Conservation (phyloP, 192 early-diverging fungal genomes). For the Podila horticola region DNA sequence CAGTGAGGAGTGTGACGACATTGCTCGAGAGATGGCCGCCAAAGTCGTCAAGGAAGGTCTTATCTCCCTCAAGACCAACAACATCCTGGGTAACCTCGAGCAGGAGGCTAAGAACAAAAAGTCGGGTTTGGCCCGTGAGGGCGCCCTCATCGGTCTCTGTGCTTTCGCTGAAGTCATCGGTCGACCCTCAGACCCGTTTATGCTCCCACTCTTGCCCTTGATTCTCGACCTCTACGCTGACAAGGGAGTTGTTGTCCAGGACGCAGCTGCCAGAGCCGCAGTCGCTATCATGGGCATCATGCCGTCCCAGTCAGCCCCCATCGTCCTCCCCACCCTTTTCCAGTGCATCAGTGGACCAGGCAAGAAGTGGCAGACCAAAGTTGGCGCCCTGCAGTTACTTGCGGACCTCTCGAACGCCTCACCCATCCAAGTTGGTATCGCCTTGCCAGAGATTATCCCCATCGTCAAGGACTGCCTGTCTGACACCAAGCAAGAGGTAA, state of each 20-base stretch:
- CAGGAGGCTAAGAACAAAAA: slow-evolving; percentile 75
- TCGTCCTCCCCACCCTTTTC: slow-evolving; percentile 72
- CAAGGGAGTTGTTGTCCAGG: slow-evolving; percentile 60
- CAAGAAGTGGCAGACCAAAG: slow-evolving; percentile 84
- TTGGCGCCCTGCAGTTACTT: slow-evolving; percentile 62
- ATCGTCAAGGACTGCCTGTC: slow-evolving; percentile 75
- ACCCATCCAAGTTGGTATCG: slow-evolving; percentile 59
- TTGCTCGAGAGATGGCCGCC: slow-evolving; percentile 57
- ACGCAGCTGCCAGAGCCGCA: slow-evolving; percentile 57
- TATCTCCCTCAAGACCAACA: slow-evolving; percentile 64
- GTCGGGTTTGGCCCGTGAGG: slow-evolving; percentile 67
- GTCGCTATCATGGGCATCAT: slow-evolving; percentile 48
- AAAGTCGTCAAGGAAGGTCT: slow-evolving; percentile 60
- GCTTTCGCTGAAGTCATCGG: slow-evolving; percentile 70
- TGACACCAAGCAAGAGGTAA: slow-evolving; percentile 81
- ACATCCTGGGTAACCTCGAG: slow-evolving; percentile 66
- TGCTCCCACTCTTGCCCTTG: slow-evolving; percentile 66
- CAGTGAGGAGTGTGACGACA: slow-evolving; percentile 59
- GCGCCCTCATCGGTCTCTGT: slow-evolving; percentile 69
- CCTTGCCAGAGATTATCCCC: slow-evolving; percentile 72
- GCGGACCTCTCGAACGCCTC: slow-evolving; percentile 54
- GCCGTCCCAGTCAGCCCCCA: slow-evolving; percentile 57
- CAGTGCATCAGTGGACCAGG: slow-evolving; percentile 66
- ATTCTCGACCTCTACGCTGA: slow-evolving; percentile 69
- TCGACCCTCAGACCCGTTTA: slow-evolving; percentile 69